Evolutionary conservation across 345 rosid species (phyloP).

Genomic region (Hibiscus tridactylites): DNA sequence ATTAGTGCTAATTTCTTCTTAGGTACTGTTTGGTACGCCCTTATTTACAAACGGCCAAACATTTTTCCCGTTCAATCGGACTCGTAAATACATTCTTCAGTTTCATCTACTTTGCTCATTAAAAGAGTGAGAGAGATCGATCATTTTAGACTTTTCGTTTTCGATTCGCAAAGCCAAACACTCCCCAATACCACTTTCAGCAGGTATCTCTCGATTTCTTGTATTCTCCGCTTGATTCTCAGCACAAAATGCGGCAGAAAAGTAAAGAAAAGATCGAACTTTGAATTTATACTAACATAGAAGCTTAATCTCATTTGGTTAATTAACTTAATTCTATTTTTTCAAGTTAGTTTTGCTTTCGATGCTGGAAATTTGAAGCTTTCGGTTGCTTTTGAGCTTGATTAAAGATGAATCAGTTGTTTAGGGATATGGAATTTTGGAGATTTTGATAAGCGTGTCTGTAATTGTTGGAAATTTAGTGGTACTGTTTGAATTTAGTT

Average conservation of each 20-base stretch:
- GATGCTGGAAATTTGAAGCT: not conserved
- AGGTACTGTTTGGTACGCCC: not conserved
- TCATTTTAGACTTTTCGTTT: not conserved
- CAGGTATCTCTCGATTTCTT: conserved; percentile 4
- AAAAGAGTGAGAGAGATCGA: no score
- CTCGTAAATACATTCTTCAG: no score
- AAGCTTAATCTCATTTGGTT: not conserved
- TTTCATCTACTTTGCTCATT: no score
- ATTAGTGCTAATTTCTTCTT: not conserved
- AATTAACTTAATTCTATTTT: not conserved
- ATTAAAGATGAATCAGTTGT: not conserved
- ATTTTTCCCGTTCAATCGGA: not conserved
- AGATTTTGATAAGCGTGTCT: not conserved
- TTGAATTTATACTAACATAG: not conserved
- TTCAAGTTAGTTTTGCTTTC: not conserved
- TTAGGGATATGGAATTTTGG: not conserved
- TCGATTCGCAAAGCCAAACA: not conserved
- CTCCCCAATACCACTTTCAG: not conserved
- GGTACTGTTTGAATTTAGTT: not conserved
- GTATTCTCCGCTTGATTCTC: not conserved
- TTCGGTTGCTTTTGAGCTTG: not conserved
- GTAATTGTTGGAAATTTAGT: not conserved
- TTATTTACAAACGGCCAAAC: not conserved
- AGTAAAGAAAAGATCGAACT: no score
- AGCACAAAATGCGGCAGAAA: not conserved